Percentiles rank a stretch among this genome's conserved stretches.
phyloP scores from a whole-genome alignment of 23 red algal genomes.

The Cyanidioschyzon merolae region DNA sequence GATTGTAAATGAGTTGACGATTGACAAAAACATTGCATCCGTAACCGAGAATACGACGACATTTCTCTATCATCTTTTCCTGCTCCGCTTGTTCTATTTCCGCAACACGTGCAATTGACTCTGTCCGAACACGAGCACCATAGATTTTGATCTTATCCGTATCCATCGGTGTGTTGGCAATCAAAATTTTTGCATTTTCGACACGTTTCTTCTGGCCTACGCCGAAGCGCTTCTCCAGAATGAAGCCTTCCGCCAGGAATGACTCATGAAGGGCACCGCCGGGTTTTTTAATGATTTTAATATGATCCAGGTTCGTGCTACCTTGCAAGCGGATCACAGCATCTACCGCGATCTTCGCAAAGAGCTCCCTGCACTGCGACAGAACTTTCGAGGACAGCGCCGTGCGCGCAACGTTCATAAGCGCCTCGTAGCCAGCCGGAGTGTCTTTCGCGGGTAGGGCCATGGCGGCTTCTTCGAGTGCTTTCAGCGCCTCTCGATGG shows the following conservation, averaged over 20 bases:
- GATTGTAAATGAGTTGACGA: slow-evolving; percentile 98
- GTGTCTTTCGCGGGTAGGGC: slow-evolving; percentile 35
- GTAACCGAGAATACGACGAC: slow-evolving; percentile 67
- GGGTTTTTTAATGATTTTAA: slow-evolving; percentile 94
- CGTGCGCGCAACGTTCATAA: slow-evolving; percentile 77
- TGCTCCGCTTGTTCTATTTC: slow-evolving; percentile 96
- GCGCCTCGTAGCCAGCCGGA: slow-evolving; percentile 41
- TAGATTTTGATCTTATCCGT: slow-evolving; percentile 99
- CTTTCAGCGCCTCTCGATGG: slow-evolving; percentile 34
- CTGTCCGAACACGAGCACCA: slow-evolving; percentile 80
- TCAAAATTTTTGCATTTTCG: slow-evolving; percentile 87
- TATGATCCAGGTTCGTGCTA: slow-evolving; percentile 89
- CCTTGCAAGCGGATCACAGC: slow-evolving; percentile 87
- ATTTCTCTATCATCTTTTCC: slow-evolving; percentile 92
- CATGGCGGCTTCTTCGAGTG: slow-evolving; percentile 53
- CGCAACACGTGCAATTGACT: slow-evolving; percentile 65
- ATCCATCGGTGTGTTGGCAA: slow-evolving; percentile 98
- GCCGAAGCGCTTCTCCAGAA: slow-evolving; percentile 93
- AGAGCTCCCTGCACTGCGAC: slow-evolving; percentile 72
- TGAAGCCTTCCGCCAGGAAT: slow-evolving; percentile 89
- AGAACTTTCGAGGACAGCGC: slow-evolving; percentile 89
- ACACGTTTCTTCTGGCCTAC: slow-evolving; percentile 83
- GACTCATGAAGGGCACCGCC: slow-evolving; percentile 82
- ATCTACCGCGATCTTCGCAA: slow-evolving; percentile 81
- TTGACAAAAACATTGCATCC: slow-evolving; percentile 94